phyloP scores from a whole-genome alignment of 805 yeast species.

The Candida xiaguanensis region DNA sequence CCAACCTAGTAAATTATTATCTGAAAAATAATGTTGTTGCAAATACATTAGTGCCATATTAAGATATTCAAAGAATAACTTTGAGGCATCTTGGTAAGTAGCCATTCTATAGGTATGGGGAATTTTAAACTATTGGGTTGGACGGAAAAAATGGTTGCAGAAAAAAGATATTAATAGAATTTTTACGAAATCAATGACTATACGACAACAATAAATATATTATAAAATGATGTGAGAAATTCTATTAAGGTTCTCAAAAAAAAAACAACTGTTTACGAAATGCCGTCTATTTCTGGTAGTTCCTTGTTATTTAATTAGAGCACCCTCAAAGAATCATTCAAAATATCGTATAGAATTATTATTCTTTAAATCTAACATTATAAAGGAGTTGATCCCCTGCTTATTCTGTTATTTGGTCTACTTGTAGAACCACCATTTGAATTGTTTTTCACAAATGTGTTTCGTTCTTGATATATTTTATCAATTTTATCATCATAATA shows the following conservation, averaged over 20 bases:
- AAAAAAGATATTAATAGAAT: too few relatives aligned
- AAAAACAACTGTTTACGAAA: too few relatives aligned
- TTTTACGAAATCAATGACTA: too few relatives aligned
- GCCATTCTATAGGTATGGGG: neutral
- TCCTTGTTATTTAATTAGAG: too few relatives aligned
- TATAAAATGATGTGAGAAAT: too few relatives aligned
- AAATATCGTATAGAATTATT: too few relatives aligned
- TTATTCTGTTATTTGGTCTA: slow-evolving; percentile 32
- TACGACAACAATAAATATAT: too few relatives aligned
- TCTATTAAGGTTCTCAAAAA: too few relatives aligned
- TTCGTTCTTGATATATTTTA: slow-evolving; percentile 32
- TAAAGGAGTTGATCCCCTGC: slow-evolving; percentile 43
- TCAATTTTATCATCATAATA: slow-evolving; percentile 31
- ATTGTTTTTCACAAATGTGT: slow-evolving; percentile 24
- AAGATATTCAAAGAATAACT: neutral
- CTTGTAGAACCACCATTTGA: slow-evolving; percentile 23
- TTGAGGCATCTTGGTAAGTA: neutral
- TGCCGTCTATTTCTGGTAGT: too few relatives aligned
- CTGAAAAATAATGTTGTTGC: neutral
- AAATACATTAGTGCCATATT: neutral
- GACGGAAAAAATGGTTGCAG: neutral
- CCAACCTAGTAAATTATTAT: slow-evolving; percentile 1
- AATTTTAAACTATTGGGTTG: neutral
- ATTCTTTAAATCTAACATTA: too few relatives aligned
- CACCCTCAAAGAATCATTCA: too few relatives aligned